Conservation (phyloP, 2,329 filamentous ascomycete species). For the Trichoderma gracile region DNA sequence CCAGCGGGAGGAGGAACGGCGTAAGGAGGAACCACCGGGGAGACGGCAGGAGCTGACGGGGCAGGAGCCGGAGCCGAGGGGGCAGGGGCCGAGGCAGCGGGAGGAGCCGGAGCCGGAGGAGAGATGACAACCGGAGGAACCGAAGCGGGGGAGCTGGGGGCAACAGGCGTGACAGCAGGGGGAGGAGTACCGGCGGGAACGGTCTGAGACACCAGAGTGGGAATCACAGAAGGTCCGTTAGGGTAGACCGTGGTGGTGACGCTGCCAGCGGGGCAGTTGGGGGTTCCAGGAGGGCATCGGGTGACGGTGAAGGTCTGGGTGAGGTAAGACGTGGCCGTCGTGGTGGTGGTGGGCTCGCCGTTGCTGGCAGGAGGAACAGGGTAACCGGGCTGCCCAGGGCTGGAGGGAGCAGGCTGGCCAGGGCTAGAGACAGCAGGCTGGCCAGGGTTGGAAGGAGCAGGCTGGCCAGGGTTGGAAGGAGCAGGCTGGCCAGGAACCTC, state of each 20-base stretch:
- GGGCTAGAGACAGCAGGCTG: not conserved
- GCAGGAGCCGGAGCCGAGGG: slow-evolving; percentile 30
- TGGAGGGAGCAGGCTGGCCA: too few relatives aligned
- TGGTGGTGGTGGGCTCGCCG: slow-evolving; percentile 23
- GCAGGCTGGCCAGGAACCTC: not conserved
- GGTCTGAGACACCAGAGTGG: slow-evolving; percentile 32
- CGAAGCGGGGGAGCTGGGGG: not conserved
- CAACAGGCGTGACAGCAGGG: slow-evolving; percentile 10
- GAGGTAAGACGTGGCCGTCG: slow-evolving; percentile 33
- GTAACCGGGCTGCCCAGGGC: too few relatives aligned
- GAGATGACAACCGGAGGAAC: slow-evolving; percentile 13
- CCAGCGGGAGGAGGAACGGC: slow-evolving; percentile 24
- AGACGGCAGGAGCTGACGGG: slow-evolving; percentile 1
- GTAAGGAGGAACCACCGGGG: slow-evolving; percentile 2
- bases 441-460: slow-evolving; percentile 10
- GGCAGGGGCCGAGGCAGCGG: slow-evolving; percentile 31
- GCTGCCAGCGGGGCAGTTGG: slow-evolving; percentile 38
- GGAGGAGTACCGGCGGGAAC: slow-evolving; percentile 13
- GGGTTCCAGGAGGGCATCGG: slow-evolving; percentile 35
- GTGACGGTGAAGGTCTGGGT: slow-evolving; percentile 40
- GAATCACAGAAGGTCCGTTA: slow-evolving; percentile 30
- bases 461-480: not conserved
- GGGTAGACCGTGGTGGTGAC: slow-evolving; percentile 36
- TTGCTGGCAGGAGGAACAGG: not conserved
- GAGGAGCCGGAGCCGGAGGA: slow-evolving; percentile 2